A percentile compares a stretch with the other conserved stretches of the same genome.
These are phyloP conservation scores for Colletotrichum higginsianum DNA, from an alignment of 2,329 filamentous ascomycete genomes.

Conservation along the genomic window DNA sequence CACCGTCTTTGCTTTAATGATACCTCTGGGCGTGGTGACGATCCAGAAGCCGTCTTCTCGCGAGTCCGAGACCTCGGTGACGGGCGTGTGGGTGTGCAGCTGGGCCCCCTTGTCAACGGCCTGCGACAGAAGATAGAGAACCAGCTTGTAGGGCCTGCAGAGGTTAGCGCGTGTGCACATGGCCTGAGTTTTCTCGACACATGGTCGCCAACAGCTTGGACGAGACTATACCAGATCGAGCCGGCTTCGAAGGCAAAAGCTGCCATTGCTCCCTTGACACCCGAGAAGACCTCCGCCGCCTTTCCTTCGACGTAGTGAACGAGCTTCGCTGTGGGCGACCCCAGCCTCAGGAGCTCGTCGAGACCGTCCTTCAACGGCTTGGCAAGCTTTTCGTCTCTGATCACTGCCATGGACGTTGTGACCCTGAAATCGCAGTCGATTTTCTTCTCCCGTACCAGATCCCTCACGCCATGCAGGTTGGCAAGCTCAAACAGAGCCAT, in stretches of 20 bases:
- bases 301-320: slow-evolving; percentile 39
- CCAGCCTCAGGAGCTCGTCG: slow-evolving; percentile 18
- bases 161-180: not conserved
- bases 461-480: slow-evolving; percentile 40
- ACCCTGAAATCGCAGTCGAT: slow-evolving; percentile 42
- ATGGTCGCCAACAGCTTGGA: not conserved
- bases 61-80: slow-evolving; percentile 41
- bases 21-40: slow-evolving; percentile 66
- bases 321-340: slow-evolving; percentile 30
- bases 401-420: slow-evolving; percentile 34
- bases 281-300: slow-evolving; percentile 51
- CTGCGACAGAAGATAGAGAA: slow-evolving; percentile 63
- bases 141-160: slow-evolving; percentile 68
- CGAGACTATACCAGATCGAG: slow-evolving; percentile 57
- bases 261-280: slow-evolving; percentile 54
- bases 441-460: slow-evolving; percentile 24
- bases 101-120: slow-evolving; percentile 53
- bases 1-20: slow-evolving; percentile 66
- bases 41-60: slow-evolving; percentile 43
- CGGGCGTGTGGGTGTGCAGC: slow-evolving; percentile 42
- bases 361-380: slow-evolving; percentile 45
- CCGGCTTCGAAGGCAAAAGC: slow-evolving; percentile 49
- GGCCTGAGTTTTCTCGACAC: no score
- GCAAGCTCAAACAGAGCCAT: slow-evolving; percentile 44
- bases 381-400: slow-evolving; percentile 16